Evolutionary conservation across 2,329 filamentous ascomycete species (phyloP), one percentile per base, ranked within the genome.

Genomic region (Fusarium sp.): DNA sequence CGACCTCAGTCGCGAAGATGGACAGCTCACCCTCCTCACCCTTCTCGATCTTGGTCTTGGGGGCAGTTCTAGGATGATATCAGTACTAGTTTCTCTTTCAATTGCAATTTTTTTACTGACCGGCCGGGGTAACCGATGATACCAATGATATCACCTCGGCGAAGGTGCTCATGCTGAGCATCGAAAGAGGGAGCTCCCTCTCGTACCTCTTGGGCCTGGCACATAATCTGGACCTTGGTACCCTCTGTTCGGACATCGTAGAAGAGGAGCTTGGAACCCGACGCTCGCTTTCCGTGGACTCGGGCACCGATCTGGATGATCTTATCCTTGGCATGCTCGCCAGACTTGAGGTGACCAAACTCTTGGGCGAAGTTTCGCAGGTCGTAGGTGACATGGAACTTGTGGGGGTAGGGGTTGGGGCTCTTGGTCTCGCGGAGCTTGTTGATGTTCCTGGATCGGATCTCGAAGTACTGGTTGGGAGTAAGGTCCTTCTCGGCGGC

Each of bases 81-180:
- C 71, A 66, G 63, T 42, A 45, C 49, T 31, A 18, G 31, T n/a
- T 28, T 42, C 17, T 48, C 18, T 24, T 39, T 42, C 49, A 43
- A 20, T 38, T 48, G 36, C 17, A 42, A 22, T 46, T 33, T 28
- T 26, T 60, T 28, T 18, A 74, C 67, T 24, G 54, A 75, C 73
- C 73, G 63, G 58, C 73, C 73, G n/a, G 73, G 73, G 69, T 75
- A 75, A 64, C 73, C 73, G 48, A 75, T 17, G 65, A 64, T 71
- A 69, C 95, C 96, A 74, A 99, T 92, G 72, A 97, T 93, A 80
- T 99, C 97, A 79, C 96, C 97, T 80, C 95, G 87, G 72, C 95
- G 90, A 64, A 99, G 87, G 79, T 92, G 87, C 75, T 97, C 91
- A 78, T 99, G 96, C 83, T 98, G 95, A 63, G 92, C 89, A 74